These are phyloP conservation scores for Mycena galericulata DNA, from an alignment of 768 basidiomycete genomes.

Conservation along the genomic window DNA sequence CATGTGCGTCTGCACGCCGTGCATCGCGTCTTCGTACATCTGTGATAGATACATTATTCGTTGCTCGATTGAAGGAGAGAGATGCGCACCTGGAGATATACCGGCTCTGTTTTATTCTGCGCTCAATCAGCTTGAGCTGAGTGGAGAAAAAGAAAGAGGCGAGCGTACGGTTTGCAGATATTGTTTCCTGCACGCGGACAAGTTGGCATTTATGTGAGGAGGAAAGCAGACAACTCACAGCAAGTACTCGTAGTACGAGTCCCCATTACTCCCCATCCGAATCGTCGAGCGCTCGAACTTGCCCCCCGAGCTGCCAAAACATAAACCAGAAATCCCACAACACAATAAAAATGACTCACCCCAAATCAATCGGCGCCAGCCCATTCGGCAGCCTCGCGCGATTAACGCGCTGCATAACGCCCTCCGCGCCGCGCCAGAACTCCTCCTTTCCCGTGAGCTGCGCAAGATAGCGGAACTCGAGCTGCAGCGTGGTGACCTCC, in stretches of 20 bases:
- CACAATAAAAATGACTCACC: no score
- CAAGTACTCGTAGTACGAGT: slow-evolving; percentile 94
- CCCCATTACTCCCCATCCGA: slow-evolving; percentile 90
- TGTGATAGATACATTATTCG: slow-evolving; percentile 39
- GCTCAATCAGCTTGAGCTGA: not conserved
- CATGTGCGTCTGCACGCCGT: slow-evolving; percentile 80
- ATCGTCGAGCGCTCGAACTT: slow-evolving; percentile 74
- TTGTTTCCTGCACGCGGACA: slow-evolving; percentile 65
- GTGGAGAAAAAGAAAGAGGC: slow-evolving; percentile 1
- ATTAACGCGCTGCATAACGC: slow-evolving; percentile 78
- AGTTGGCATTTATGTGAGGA: no score
- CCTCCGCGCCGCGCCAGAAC: slow-evolving; percentile 30
- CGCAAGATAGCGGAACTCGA: slow-evolving; percentile 92
- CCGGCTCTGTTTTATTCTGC: slow-evolving; percentile 75
- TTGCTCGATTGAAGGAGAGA: not conserved
- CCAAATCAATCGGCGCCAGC: slow-evolving; percentile 85
- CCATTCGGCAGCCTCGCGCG: slow-evolving; percentile 72
- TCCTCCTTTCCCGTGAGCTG: slow-evolving; percentile 77
- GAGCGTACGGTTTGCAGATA: slow-evolving; percentile 79
- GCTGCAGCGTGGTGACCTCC: slow-evolving; percentile 80
- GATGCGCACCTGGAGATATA: slow-evolving; percentile 59
- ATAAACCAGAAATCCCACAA: not conserved
- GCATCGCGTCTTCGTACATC: slow-evolving; percentile 92
- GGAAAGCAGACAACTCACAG: slow-evolving; percentile 58
- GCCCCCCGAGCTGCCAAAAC: slow-evolving; percentile 42